Evolutionary conservation across 352 stramenopile genomes (phyloP).

Genomic region (Globisporangium okanoganense): DNA sequence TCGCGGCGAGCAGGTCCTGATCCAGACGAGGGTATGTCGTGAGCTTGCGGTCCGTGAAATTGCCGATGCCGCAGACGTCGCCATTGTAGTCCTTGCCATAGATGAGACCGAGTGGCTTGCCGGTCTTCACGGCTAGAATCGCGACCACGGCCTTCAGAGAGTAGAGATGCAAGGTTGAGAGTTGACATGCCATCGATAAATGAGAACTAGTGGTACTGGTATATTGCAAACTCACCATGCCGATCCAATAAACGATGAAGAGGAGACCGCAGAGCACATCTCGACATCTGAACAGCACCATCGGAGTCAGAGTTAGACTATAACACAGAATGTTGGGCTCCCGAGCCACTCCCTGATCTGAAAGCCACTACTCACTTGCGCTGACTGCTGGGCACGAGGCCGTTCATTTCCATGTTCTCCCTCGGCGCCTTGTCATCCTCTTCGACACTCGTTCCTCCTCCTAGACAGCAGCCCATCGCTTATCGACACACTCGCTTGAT

Average conservation of each 20-base stretch:
- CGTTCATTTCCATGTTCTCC: conserved; percentile 10
- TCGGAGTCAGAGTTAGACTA: background rate
- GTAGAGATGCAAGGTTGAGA: background rate
- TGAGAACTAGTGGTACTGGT: background rate
- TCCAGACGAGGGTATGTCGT: conserved; percentile 80
- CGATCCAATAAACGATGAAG: conserved; percentile 85
- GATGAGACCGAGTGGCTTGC: conserved; percentile 68
- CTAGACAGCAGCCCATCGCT: conserved; percentile 24
- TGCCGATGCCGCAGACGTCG: conserved; percentile 66
- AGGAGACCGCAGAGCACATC: conserved; percentile 77
- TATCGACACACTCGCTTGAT: background rate
- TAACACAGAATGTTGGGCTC: background rate
- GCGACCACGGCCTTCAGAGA: conserved; percentile 33
- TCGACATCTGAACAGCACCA: conserved; percentile 45
- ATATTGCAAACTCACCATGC: conserved; percentile 46
- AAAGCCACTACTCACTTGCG: conserved; percentile 26
- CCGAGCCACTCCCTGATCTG: background rate
- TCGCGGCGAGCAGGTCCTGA: conserved; percentile 63
- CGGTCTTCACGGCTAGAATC: conserved; percentile 56
- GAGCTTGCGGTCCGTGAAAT: conserved; percentile 30
- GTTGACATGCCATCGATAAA: background rate
- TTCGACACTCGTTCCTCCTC: conserved; percentile 8
- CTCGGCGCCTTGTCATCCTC: conserved; percentile 12
- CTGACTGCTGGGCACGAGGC: conserved; percentile 19
- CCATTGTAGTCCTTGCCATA: conserved; percentile 84